phyloP scores from a whole-genome alignment of 139 green algal genomes.

The Monoraphidium neglectum region DNA sequence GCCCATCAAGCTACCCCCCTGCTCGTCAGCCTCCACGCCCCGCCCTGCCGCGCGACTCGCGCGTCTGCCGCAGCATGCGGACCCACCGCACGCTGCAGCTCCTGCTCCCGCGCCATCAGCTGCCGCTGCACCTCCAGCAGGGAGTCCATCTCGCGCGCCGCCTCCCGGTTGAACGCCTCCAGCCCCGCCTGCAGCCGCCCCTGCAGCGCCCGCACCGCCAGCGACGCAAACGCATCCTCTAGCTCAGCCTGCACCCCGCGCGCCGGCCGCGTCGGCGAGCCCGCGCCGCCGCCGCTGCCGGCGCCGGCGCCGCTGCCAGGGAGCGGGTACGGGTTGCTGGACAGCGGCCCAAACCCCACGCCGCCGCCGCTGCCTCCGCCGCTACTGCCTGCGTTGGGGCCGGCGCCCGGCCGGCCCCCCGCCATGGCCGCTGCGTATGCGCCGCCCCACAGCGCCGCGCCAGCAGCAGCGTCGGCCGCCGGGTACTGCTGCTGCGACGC shows the following conservation, averaged over 20 bases:
- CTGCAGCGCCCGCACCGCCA: conserved; percentile 35
- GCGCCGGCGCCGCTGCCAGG: too few species aligned
- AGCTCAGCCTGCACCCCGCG: neutral
- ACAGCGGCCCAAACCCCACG: too few species aligned
- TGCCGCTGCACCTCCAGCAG: conserved; percentile 53
- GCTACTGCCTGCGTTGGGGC: too few species aligned
- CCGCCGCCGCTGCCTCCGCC: too few species aligned
- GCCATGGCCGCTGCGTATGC: conserved; percentile 27
- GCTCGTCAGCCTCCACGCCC: too few species aligned
- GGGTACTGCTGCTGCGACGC: conserved; percentile 1
- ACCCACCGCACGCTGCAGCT: conserved; percentile 51
- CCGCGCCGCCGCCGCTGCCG: too few species aligned
- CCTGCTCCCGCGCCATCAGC: conserved; percentile 37
- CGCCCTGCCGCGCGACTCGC: too few species aligned
- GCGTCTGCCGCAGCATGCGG: neutral
- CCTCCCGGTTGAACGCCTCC: conserved; percentile 27
- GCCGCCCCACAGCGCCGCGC: conserved; percentile 13
- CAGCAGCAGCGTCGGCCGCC: neutral
- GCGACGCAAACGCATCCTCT: conserved; percentile 34
- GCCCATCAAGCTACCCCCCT: too few species aligned
- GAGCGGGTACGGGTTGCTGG: too few species aligned
- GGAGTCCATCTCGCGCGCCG: conserved; percentile 41
- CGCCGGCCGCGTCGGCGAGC: neutral
- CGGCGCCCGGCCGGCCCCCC: too few species aligned
- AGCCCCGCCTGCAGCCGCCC: conserved; percentile 44